Conservation (phyloP, 192 early-diverging fungal genomes). For the Backusella tarrabulga region DNA sequence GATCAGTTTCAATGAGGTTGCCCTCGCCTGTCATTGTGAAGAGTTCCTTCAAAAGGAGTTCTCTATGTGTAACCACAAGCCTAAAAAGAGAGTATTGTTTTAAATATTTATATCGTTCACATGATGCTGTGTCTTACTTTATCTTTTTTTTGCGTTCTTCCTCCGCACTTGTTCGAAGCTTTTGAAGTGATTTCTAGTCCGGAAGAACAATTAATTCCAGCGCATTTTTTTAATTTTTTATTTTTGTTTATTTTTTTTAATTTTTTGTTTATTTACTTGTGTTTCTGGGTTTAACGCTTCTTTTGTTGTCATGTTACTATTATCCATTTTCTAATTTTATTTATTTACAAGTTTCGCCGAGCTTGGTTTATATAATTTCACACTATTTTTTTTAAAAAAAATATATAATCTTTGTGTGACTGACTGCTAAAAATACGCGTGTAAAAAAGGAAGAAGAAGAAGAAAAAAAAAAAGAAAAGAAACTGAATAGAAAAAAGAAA, state of each 20-base stretch:
- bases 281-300: neutral
- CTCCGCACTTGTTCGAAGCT: slow-evolving; percentile 12
- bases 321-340: slow-evolving; percentile 2
- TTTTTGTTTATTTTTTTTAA: neutral
- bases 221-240: neutral
- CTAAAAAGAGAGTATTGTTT: neutral
- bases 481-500: slow-evolving; percentile 4
- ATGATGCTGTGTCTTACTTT: slow-evolving; percentile 14
- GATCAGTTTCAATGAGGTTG: slow-evolving; percentile 6
- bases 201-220: neutral
- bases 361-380: neutral
- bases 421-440: neutral
- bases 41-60: slow-evolving; percentile 18
- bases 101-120: neutral
- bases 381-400: neutral
- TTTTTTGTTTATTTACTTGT: neutral
- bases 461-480: neutral
- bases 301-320: slow-evolving; percentile 2
- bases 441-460: neutral
- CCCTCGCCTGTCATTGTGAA: slow-evolving; percentile 19
- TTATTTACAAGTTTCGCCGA: neutral
- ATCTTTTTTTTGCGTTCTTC: slow-evolving; percentile 18
- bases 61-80: slow-evolving; percentile 16
- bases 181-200: slow-evolving; percentile 13
- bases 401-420: neutral